Percentiles rank a stretch among this genome's conserved stretches.
phyloP scores from a whole-genome alignment of 345 rosid genomes.

The Eutrema yunnanense region DNA sequence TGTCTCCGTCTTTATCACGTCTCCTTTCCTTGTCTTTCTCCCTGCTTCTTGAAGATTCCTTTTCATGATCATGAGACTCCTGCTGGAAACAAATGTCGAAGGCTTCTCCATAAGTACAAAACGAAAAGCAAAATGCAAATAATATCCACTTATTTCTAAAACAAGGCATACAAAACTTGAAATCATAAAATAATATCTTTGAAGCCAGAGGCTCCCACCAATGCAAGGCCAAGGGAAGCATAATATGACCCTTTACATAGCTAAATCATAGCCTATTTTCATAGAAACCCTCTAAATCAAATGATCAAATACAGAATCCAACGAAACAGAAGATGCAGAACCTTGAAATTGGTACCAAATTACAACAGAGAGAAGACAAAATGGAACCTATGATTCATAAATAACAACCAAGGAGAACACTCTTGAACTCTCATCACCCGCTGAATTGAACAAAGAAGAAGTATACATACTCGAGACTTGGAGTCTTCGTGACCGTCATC shows the following conservation, averaged over 20 bases:
- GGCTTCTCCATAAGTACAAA: not conserved
- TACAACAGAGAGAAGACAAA: not conserved
- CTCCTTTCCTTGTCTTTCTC: slow-evolving; percentile 43
- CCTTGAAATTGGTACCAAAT: not conserved
- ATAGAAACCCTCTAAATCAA: not conserved
- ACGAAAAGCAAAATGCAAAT: too few relatives aligned
- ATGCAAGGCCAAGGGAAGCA: not conserved
- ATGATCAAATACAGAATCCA: not conserved
- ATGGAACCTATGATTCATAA: not conserved
- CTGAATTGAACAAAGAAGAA: not conserved
- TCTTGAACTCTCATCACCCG: not conserved
- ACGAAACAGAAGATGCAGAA: not conserved
- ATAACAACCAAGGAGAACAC: not conserved
- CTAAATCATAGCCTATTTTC: not conserved
- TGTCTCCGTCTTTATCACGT: slow-evolving; percentile 33
- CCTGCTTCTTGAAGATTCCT: slow-evolving; percentile 47
- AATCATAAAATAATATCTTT: not conserved
- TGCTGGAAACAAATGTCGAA: slow-evolving; percentile 32
- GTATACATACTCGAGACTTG: slow-evolving; percentile 28
- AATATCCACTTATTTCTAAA: too few relatives aligned
- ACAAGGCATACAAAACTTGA: not conserved
- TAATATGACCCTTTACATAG: not conserved
- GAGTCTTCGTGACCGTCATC: slow-evolving; percentile 11
- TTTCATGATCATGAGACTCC: slow-evolving; percentile 53
- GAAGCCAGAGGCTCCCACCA: not conserved